Conservation (phyloP, 805 yeast genomes). For the Ogataea kodamae region DNA sequence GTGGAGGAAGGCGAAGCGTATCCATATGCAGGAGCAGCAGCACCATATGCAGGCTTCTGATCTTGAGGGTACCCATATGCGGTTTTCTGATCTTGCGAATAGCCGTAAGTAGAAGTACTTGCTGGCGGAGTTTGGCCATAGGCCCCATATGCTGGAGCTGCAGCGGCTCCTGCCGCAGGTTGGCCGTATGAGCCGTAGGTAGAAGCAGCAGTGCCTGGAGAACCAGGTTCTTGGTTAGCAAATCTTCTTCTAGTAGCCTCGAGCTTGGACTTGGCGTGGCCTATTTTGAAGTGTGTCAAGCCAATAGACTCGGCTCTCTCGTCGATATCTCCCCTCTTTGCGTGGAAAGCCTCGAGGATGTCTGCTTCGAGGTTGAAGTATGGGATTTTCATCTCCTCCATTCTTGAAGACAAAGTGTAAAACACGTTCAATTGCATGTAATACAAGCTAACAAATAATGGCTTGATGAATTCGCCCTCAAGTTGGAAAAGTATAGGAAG, state of each 20-base stretch:
- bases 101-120: constrained; percentile 23
- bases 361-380: constrained; percentile 87
- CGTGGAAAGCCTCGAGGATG: constrained; percentile 71
- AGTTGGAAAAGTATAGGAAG: constrained; percentile 82
- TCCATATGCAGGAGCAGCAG: constrained; percentile 25
- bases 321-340: constrained; percentile 87
- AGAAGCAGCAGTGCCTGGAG: constrained; percentile 20
- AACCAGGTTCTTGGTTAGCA: constrained; percentile 32
- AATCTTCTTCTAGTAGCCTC: constrained; percentile 80
- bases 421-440: constrained; percentile 97
- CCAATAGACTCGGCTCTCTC: constrained; percentile 86
- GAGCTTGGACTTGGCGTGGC: constrained; percentile 80
- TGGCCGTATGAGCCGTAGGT: constrained; percentile 21
- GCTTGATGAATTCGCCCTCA: constrained; percentile 90
- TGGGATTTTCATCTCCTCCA: constrained; percentile 96
- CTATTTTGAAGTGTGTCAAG: constrained; percentile 85
- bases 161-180: constrained; percentile 31
- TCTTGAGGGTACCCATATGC: too few species aligned
- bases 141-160: constrained; percentile 32
- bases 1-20: constrained; percentile 27
- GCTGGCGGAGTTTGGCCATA: constrained; percentile 33
- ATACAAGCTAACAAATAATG: constrained; percentile 89
- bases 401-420: constrained; percentile 83
- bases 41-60: too few species aligned
- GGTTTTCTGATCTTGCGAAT: constrained; percentile 25